A percentile compares a stretch with the other conserved stretches of the same genome.
Conservation (phyloP, 306 rosid genomes). For the Citrullus amarus region DNA sequence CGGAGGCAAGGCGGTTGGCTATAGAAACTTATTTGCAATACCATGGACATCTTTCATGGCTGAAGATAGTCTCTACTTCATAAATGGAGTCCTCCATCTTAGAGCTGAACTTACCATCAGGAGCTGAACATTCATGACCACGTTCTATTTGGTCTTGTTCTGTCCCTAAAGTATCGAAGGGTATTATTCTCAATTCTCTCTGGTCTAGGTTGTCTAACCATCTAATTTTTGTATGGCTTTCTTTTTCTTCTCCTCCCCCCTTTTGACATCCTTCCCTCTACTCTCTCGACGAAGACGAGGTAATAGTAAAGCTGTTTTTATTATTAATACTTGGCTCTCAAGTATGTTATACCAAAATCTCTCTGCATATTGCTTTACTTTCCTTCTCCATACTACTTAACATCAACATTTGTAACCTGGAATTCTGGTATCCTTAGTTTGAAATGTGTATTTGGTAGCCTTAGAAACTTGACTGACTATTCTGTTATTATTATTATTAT, state of each 20-base stretch:
- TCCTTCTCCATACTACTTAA: neutral
- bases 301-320: neutral
- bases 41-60: conserved; percentile 82
- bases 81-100: conserved; percentile 87
- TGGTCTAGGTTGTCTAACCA: conserved; percentile 4
- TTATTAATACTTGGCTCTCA: neutral
- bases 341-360: neutral
- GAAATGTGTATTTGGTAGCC: neutral
- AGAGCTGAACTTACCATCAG: conserved; percentile 89
- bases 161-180: neutral
- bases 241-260: neutral
- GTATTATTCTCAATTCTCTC: neutral
- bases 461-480: neutral
- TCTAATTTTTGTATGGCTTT: neutral
- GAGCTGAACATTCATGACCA: conserved; percentile 20
- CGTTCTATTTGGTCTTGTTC: neutral
- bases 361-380: neutral
- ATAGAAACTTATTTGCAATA: conserved; percentile 73
- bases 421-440: neutral
- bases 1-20: conserved; percentile 96
- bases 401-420: neutral
- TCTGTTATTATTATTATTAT: too few species aligned
- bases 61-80: conserved; percentile 73
- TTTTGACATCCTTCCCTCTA: neutral
- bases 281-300: neutral